These are phyloP conservation scores for Trichoderma koningiopsis DNA, from an alignment of 2,329 filamentous ascomycete species.

Conservation along the genomic window DNA sequence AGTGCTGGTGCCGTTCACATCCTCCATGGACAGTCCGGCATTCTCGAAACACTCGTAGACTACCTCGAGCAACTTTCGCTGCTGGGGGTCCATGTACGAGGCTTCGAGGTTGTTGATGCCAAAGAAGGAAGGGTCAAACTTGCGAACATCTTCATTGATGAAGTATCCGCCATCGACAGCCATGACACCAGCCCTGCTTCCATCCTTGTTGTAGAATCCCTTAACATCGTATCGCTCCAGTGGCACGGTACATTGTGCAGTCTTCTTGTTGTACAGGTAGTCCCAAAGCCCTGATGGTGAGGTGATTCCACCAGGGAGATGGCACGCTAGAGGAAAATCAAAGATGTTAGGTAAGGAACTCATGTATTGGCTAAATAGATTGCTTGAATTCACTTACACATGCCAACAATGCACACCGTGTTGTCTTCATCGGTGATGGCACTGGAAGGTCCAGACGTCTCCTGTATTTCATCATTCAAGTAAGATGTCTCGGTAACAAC, in stretches of 20 bases:
- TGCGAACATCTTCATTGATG: slow-evolving; percentile 23
- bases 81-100: slow-evolving; percentile 35
- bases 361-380: accelerated
- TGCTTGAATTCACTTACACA: background rate
- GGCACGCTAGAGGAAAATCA: background rate
- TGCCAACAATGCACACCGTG: slow-evolving; percentile 18
- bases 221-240: slow-evolving; percentile 31
- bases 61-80: slow-evolving; percentile 37
- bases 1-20: slow-evolving; percentile 19
- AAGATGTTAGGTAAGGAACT: background rate
- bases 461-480: slow-evolving; percentile 5
- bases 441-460: slow-evolving; percentile 18
- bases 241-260: slow-evolving; percentile 34
- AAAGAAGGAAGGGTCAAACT: slow-evolving; percentile 19
- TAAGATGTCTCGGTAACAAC: slow-evolving; percentile 11
- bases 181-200: slow-evolving; percentile 18
- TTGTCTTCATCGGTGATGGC: slow-evolving; percentile 12
- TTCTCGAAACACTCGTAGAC: slow-evolving; percentile 34
- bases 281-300: slow-evolving; percentile 34
- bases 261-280: slow-evolving; percentile 35
- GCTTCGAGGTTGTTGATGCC: slow-evolving; percentile 14
- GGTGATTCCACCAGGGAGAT: slow-evolving; percentile 23
- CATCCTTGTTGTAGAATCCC: slow-evolving; percentile 26
- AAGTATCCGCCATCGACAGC: slow-evolving; percentile 34
- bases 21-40: slow-evolving; percentile 24